Percentiles rank a stretch among this genome's conserved stretches.
phyloP scores from a whole-genome alignment of 148 eudicot species.

The Hydrangea macrophylla region DNA sequence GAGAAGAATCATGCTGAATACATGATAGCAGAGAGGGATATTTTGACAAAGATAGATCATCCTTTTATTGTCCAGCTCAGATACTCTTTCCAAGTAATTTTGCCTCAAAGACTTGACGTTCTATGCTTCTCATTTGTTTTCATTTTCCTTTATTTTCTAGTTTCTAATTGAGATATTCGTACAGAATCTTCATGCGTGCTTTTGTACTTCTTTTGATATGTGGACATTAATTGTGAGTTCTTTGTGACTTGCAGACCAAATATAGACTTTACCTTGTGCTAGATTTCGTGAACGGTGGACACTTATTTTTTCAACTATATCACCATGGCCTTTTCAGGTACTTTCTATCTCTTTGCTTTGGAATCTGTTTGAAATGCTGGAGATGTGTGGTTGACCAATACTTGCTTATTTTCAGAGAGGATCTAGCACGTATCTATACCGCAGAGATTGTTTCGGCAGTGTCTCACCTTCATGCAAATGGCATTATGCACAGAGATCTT shows the following conservation, averaged over 20 bases:
- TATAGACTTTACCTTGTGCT: slow-evolving; percentile 84
- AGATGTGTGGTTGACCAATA: slow-evolving; percentile 6
- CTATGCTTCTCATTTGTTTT: neutral
- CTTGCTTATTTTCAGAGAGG: slow-evolving; percentile 63
- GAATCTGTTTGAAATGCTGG: neutral
- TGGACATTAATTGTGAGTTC: neutral
- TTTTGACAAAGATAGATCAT: slow-evolving; percentile 78
- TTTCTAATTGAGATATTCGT: neutral
- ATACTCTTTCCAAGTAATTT: slow-evolving; percentile 84
- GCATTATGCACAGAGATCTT: slow-evolving; percentile 94
- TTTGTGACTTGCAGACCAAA: slow-evolving; percentile 61
- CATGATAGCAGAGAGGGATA: slow-evolving; percentile 92
- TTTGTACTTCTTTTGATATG: neutral
- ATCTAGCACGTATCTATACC: slow-evolving; percentile 80
- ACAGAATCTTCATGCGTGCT: neutral
- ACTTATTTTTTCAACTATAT: slow-evolving; percentile 84
- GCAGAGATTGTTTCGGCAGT: slow-evolving; percentile 96
- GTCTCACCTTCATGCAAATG: slow-evolving; percentile 86
- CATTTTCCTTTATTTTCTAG: neutral
- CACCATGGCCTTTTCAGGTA: slow-evolving; percentile 82
- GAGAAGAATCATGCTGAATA: slow-evolving; percentile 90
- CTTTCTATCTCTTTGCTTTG: neutral
- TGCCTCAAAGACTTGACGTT: slow-evolving; percentile 4
- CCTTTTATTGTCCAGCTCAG: slow-evolving; percentile 86
- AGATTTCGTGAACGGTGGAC: slow-evolving; percentile 89